Base-by-base conservation (phyloP, 2,329 filamentous ascomycete species). In the Pseudocercospora eumusae region DNA sequence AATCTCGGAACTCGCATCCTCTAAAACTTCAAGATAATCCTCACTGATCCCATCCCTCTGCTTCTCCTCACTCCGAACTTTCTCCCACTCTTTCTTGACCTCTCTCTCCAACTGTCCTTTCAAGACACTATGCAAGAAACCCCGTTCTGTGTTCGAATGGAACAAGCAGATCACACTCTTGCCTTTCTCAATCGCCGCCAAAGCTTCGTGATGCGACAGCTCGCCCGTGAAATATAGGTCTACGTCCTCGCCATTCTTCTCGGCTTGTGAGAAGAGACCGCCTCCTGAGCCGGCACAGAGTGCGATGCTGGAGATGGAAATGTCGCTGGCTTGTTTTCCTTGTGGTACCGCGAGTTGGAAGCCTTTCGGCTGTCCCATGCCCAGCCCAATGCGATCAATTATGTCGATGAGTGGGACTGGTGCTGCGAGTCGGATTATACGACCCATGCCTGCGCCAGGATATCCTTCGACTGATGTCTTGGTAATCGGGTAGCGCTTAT, bases 221-320 rank as follows among this genome's bases (percentile, higher is more conserved):
- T 99, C 95, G 1, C 95, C 95, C 0, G 92, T 98, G 69, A 99
- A 90, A 3, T 96, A 78, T 42, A 98, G 76, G 71, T 97, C 92
- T 0, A 92, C 91, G 45, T 82, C 78, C 61, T 75, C 71, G 21
- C 72, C 73, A 21, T 69, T 69, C 57, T 71, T 71, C 61, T 74
- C 72, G 2, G 87, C 80, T 44, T 83, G 83, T 65, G 86, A 86
- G 62, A 97, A 84, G 20, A 98, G 83, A 42, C 88, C 86, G 1
- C 88, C 89, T 0, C 95, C 95, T 6, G 90, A 95, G 1, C 95
- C 95, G 0, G 95, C 93, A 70, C 93, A 98, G 40, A 97, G 90
- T 4, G 89, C 93, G 9, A 96, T 87, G 52, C 85, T 89, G 15
- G 79, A 78, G 60, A 96, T 87, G 31, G 74, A 73, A 42, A 88